Base-by-base conservation (phyloP, 805 yeast genomes). In the Sporopachydermia quercuum region DNA sequence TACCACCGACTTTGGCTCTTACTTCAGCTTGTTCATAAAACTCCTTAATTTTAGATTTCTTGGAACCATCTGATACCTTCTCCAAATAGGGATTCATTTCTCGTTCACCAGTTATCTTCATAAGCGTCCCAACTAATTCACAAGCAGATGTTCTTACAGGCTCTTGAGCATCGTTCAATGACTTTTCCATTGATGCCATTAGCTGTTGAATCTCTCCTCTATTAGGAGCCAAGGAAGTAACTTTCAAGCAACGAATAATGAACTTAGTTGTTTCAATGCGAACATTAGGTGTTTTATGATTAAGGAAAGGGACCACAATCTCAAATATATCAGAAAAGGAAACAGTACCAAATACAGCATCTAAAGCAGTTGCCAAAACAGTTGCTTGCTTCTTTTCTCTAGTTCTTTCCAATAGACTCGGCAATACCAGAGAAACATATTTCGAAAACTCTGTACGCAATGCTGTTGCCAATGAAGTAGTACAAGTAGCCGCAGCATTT, bases 381-480 rank as follows among this genome's bases (percentile, higher is more conserved):
- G 78, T 86, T 2, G 80, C 62, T 17, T 71, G 77, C 51, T 89
- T 89, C 62, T 82, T 86, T 55, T 91, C 98, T 52, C 85, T 87
- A 11, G 83, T 72, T 49, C 96, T 69, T 47, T 85, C 96, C 35
- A 91, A 57, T 42, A 82, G 56, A 0, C 91, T 77, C 2, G 60
- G 57, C 17, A 84, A 61, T 2, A 83, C 68, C 1, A 66, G 49
- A 1, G 62, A 43, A 36, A 63, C 68, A 54, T 80, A 79, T 44
- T 62, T 68, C 16, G 62, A 66, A 51, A 83, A 84, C 3, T 61
- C 63, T 1, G 55, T 47, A 41, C 76, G 65, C 37, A 91, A 61
- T 1, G 94, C 94, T 19, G 66, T 66, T 1, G 84, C 81, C 23
- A 89, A 54, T 19, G 57, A 57, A 40, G 68, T 73, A 15, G 78